phyloP scores from a whole-genome alignment of 306 rosid genomes.

The Cicer judaicum region DNA sequence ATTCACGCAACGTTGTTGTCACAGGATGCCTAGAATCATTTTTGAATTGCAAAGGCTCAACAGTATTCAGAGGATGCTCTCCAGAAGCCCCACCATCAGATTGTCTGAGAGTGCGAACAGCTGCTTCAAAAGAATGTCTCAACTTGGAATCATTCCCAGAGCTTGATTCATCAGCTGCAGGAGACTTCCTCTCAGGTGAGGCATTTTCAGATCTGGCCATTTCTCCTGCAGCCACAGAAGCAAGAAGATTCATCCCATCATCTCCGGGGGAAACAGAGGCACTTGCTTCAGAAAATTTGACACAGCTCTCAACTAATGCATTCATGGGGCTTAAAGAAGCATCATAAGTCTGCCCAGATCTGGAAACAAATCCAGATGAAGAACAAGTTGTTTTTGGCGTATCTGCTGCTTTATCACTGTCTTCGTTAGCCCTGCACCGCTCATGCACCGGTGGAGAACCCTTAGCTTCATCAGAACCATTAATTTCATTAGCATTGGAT shows the following conservation, averaged over 20 bases:
- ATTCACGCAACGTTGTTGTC: neutral
- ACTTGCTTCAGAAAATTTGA: slow-evolving; percentile 70
- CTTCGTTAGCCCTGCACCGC: slow-evolving; percentile 51
- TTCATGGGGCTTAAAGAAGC: slow-evolving; percentile 78
- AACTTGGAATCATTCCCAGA: slow-evolving; percentile 54
- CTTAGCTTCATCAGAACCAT: slow-evolving; percentile 62
- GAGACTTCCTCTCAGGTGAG: slow-evolving; percentile 62
- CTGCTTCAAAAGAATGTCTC: slow-evolving; percentile 49
- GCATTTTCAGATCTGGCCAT: slow-evolving; percentile 69
- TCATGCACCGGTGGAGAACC: slow-evolving; percentile 60
- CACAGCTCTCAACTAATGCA: slow-evolving; percentile 89
- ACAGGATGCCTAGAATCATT: slow-evolving; percentile 38
- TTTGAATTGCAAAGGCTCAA: slow-evolving; percentile 40
- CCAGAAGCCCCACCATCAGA: slow-evolving; percentile 45
- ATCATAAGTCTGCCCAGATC: slow-evolving; percentile 61
- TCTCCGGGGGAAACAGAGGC: slow-evolving; percentile 62
- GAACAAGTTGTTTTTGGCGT: slow-evolving; percentile 54
- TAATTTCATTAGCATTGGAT: slow-evolving; percentile 57
- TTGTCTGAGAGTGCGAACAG: slow-evolving; percentile 39
- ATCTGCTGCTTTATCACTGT: slow-evolving; percentile 53
- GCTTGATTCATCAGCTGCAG: slow-evolving; percentile 52
- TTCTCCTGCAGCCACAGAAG: slow-evolving; percentile 87
- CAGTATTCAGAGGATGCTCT: slow-evolving; percentile 38
- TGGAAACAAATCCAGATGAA: slow-evolving; percentile 57
- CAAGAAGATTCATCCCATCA: slow-evolving; percentile 90